phyloP scores from a whole-genome alignment of 2,329 filamentous ascomycete species.

The Penicillium thymicola region DNA sequence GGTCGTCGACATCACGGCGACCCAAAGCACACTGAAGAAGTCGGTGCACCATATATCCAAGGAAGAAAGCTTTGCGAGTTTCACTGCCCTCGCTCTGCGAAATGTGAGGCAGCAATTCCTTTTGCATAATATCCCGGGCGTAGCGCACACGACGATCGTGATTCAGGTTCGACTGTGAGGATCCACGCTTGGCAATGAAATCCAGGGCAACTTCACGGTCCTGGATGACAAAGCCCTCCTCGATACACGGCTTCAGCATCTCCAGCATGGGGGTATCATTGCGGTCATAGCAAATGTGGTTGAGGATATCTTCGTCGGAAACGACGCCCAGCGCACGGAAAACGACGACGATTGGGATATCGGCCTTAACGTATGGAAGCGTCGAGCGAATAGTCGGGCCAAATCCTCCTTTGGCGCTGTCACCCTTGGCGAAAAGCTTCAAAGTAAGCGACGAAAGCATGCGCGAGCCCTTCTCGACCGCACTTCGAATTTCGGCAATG shows the following conservation, averaged over 20 bases:
- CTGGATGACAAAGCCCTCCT: slow-evolving; percentile 94
- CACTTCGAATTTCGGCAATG: slow-evolving; percentile 92
- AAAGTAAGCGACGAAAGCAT: slow-evolving; percentile 90
- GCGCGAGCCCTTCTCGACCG: slow-evolving; percentile 91
- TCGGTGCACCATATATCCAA: slow-evolving; percentile 98
- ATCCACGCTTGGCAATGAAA: slow-evolving; percentile 90
- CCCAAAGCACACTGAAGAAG: slow-evolving; percentile 90
- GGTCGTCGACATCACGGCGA: slow-evolving; percentile 89
- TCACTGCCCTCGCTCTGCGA: slow-evolving; percentile 93
- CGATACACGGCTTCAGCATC: slow-evolving; percentile 94
- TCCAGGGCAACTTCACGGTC: slow-evolving; percentile 92
- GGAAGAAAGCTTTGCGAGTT: slow-evolving; percentile 94
- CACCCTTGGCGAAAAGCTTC: slow-evolving; percentile 84
- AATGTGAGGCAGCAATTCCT: slow-evolving; percentile 94
- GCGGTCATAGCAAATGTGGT: slow-evolving; percentile 94
- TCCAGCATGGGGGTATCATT: slow-evolving; percentile 97
- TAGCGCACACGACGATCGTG: slow-evolving; percentile 87
- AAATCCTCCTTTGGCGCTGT: slow-evolving; percentile 72
- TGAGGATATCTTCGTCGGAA: slow-evolving; percentile 95
- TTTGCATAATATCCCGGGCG: slow-evolving; percentile 91
- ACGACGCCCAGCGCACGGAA: slow-evolving; percentile 95
- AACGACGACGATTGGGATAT: slow-evolving; percentile 90
- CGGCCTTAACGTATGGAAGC: slow-evolving; percentile 87
- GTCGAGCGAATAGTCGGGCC: slow-evolving; percentile 87
- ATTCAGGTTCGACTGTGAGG: slow-evolving; percentile 65